Base-by-base conservation (phyloP, 2,329 filamentous ascomycete species). In the Xylariaceae sp. region DNA sequence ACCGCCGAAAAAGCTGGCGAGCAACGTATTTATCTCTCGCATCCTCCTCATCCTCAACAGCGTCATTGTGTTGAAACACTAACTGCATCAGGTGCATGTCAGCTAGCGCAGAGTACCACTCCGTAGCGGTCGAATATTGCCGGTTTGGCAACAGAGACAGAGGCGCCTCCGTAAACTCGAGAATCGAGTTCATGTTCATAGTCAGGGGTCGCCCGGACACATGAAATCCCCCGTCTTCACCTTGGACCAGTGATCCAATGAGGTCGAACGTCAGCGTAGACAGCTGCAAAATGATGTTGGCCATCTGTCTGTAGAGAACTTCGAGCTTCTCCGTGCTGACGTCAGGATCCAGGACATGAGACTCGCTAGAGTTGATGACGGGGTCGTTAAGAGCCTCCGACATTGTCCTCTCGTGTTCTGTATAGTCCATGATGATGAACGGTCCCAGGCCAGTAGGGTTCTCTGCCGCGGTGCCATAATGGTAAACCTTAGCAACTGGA, bases 11-110 rank as follows among this genome's bases (percentile, higher is more conserved):
- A 2, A 67, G 42, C 21, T 61, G 56, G 5, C 61, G 59, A n/a
- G 61, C 56, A 5, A 65, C 54, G 35, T 63, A 65, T 37, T 67
- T 65, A 24, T 57, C 60, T 9, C 58, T 51, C 35, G 57, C 60
- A 38, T 67, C 62, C 15, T 61, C 55, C 21, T 53, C 59, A 2
- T 53, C 50, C 1, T 38, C 35, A 7, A 64, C 46, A 2, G 56
- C 43, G 28, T 63, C 53, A 37, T 66, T 65, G 36, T 54, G 58
- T 42, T 67, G 61, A 33, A 63, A 63, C 8, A 52, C 13, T 3
- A 66, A 47, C 12, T 60, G 57, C 15, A 47, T 47, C 5, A 70
- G 44, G 26, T 70, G 58, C 40, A 64, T 52, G 5, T 65, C 55
- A 3, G 63, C 59, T 5, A 68, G 45, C 1, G 50, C 52, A 13